Conservation (phyloP, 495 filamentous ascomycete species). For the Penicillium antarcticum region DNA sequence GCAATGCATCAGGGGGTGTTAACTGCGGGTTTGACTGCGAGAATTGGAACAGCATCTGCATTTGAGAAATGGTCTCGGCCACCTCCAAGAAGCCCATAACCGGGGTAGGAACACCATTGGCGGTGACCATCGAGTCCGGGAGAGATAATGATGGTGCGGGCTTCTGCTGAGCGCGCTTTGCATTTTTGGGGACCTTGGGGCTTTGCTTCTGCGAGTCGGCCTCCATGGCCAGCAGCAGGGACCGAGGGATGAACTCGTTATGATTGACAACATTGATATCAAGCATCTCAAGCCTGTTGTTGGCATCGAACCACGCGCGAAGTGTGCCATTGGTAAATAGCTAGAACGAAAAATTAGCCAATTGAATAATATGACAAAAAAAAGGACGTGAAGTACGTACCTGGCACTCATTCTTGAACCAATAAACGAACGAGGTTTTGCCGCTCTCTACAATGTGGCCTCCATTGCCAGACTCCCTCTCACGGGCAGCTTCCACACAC, state of each 20-base stretch:
- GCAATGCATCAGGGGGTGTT: slow-evolving; percentile 58
- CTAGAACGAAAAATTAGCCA: slow-evolving; percentile 30
- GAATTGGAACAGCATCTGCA: slow-evolving; percentile 64
- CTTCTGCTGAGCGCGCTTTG: slow-evolving; percentile 54
- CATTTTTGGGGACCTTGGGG: slow-evolving; percentile 62
- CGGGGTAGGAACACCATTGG: slow-evolving; percentile 52
- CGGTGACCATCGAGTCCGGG: slow-evolving; percentile 61
- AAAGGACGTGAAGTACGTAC: slow-evolving; percentile 39
- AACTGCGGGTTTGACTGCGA: slow-evolving; percentile 56
- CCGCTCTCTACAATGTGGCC: slow-evolving; percentile 61
- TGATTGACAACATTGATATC: slow-evolving; percentile 62
- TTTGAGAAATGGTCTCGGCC: slow-evolving; percentile 70
- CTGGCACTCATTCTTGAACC: slow-evolving; percentile 68
- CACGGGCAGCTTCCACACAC: slow-evolving; percentile 56
- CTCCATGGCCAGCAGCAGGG: slow-evolving; percentile 44
- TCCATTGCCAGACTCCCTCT: slow-evolving; percentile 56
- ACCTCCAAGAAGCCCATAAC: slow-evolving; percentile 72
- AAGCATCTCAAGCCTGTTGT: slow-evolving; percentile 70
- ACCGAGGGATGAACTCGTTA: slow-evolving; percentile 66
- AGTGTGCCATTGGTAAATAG: slow-evolving; percentile 61
- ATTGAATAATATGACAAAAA: neutral
- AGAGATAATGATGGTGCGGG: slow-evolving; percentile 53
- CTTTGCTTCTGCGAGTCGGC: slow-evolving; percentile 63
- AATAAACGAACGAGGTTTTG: slow-evolving; percentile 66
- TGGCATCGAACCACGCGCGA: slow-evolving; percentile 61